Percentiles rank a stretch among this genome's conserved stretches.
phyloP scores from a whole-genome alignment of 345 rosid genomes.

The Microcos paniculata region DNA sequence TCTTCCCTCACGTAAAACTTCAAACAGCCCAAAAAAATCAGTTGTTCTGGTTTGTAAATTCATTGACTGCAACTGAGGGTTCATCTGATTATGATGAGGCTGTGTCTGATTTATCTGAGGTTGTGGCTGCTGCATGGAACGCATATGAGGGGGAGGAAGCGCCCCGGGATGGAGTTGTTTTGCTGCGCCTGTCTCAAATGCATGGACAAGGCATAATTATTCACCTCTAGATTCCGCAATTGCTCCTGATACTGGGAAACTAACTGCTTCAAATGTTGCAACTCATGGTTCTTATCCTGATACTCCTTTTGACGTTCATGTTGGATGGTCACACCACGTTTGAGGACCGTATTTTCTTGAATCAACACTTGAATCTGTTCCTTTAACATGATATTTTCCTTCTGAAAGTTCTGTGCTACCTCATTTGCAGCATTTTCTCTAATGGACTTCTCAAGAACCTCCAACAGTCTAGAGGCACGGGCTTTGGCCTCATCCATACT shows the following conservation, averaged over 20 bases:
- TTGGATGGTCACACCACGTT: slow-evolving; percentile 84
- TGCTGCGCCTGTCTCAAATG: slow-evolving; percentile 73
- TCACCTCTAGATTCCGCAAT: slow-evolving; percentile 70
- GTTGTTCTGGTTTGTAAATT: too few species aligned
- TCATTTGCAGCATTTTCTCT: slow-evolving; percentile 46
- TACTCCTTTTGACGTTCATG: slow-evolving; percentile 79
- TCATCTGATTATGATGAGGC: too few species aligned
- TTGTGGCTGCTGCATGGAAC: too few species aligned
- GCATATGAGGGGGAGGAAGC: slow-evolving; percentile 74
- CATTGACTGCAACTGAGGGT: too few species aligned
- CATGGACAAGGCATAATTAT: slow-evolving; percentile 77
- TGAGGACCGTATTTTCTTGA: slow-evolving; percentile 71
- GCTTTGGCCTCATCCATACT: slow-evolving; percentile 70
- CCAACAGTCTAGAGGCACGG: slow-evolving; percentile 65
- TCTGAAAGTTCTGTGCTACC: slow-evolving; percentile 45
- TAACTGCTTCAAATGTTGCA: slow-evolving; percentile 62
- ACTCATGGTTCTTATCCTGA: slow-evolving; percentile 56
- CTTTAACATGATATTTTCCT: slow-evolving; percentile 70
- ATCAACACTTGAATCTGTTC: slow-evolving; percentile 61
- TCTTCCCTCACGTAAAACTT: too few species aligned
- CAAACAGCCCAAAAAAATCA: too few species aligned
- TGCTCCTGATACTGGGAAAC: slow-evolving; percentile 77
- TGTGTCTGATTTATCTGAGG: too few species aligned
- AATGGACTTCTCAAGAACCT: slow-evolving; percentile 67
- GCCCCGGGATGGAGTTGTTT: slow-evolving; percentile 61